Conservation (phyloP, 371 early-diverging fungal species). For the Mucor racemosus region DNA sequence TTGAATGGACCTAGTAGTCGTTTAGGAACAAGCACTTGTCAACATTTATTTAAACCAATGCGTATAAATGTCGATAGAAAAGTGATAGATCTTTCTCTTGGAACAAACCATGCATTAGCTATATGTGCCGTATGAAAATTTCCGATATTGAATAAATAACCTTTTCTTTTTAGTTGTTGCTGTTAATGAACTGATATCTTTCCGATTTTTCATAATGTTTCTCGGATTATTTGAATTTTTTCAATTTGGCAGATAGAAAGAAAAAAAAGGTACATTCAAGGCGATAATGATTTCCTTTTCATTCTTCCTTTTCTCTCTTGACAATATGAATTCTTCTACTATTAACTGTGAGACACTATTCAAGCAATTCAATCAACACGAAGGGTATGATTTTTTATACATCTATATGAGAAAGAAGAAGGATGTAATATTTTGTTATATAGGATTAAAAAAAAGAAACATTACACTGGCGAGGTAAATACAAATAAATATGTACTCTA, state of each 20-base stretch:
- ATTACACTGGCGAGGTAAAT: constrained; percentile 2
- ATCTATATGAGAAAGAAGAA: background rate
- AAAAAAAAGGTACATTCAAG: background rate
- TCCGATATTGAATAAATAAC: constrained; percentile 1
- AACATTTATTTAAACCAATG: constrained; percentile 53
- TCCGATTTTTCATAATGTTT: background rate
- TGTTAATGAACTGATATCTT: background rate
- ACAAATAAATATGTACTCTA: background rate
- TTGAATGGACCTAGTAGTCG: constrained; percentile 59
- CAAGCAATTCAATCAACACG: background rate
- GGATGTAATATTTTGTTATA: background rate
- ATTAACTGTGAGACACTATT: background rate
- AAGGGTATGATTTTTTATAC: background rate
- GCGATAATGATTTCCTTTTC: background rate
- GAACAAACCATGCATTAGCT: constrained; percentile 56
- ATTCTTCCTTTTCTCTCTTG: background rate
- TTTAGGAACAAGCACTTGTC: constrained; percentile 52
- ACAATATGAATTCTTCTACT: background rate
- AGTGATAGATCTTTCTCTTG: constrained; percentile 54
- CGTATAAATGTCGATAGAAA: constrained; percentile 39
- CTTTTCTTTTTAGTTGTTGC: no score
- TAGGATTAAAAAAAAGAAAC: background rate
- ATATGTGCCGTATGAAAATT: constrained; percentile 27
- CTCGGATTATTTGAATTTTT: constrained; percentile 1
- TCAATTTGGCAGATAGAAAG: background rate